A percentile compares a stretch with the other conserved stretches of the same genome.
Conservation (phyloP, 2,329 filamentous ascomycete species). For the Aspergillus latus region DNA sequence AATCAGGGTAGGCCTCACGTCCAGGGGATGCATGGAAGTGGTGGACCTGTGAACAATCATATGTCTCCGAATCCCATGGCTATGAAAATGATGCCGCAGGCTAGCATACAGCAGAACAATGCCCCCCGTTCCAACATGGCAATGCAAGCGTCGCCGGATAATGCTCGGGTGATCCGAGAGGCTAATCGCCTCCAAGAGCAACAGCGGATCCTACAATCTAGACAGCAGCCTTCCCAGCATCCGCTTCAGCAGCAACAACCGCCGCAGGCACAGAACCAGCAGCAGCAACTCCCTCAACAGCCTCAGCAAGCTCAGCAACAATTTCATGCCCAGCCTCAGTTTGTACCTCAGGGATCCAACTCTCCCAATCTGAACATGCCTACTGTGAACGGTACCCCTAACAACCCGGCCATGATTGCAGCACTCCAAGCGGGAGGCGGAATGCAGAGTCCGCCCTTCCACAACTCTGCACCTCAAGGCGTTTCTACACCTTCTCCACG, state of each 20-base stretch:
- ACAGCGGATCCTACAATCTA: slow-evolving; percentile 62
- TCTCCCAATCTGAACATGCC: slow-evolving; percentile 49
- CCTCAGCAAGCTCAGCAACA: slow-evolving; percentile 31
- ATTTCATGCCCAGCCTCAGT: slow-evolving; percentile 43
- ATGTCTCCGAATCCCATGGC: slow-evolving; percentile 57
- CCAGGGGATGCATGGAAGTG: slow-evolving; percentile 41
- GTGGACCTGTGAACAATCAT: slow-evolving; percentile 49
- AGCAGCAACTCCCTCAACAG: slow-evolving; percentile 24
- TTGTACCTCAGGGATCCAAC: slow-evolving; percentile 42
- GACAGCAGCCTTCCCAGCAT: slow-evolving; percentile 39
- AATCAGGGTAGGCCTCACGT: slow-evolving; percentile 43
- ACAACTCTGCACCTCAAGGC: slow-evolving; percentile 39
- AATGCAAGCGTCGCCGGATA: slow-evolving; percentile 58
- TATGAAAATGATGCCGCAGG: slow-evolving; percentile 56
- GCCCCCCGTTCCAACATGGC: slow-evolving; percentile 40
- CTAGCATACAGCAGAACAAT: slow-evolving; percentile 57
- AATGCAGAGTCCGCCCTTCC: slow-evolving; percentile 47
- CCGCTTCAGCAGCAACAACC: slow-evolving; percentile 15
- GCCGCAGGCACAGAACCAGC: slow-evolving; percentile 16
- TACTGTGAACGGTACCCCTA: slow-evolving; percentile 41
- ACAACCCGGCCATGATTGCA: slow-evolving; percentile 47
- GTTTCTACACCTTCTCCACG: slow-evolving; percentile 49
- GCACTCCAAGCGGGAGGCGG: slow-evolving; percentile 46
- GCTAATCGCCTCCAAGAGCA: slow-evolving; percentile 49
- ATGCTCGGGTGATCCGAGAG: slow-evolving; percentile 49